phyloP scores from a whole-genome alignment of 2,329 filamentous ascomycete species.

The Stachybotrys echinatus region DNA sequence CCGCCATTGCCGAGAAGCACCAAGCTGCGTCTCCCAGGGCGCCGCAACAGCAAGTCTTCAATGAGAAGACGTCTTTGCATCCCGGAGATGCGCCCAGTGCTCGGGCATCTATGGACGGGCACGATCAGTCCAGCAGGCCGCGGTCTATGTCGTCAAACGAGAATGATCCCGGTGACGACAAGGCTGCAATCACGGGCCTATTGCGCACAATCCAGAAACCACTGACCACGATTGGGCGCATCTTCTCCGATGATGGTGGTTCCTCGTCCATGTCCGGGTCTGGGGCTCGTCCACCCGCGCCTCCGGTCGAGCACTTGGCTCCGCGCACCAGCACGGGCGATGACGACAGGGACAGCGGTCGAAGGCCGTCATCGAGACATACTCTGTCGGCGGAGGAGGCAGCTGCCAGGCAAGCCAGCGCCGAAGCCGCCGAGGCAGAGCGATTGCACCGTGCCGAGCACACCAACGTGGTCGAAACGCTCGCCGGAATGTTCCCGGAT shows the following conservation, averaged over 20 bases:
- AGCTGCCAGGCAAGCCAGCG: slow-evolving; percentile 83
- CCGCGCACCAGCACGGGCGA: slow-evolving; percentile 21
- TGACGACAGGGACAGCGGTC: slow-evolving; percentile 20
- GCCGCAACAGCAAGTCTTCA: slow-evolving; percentile 32
- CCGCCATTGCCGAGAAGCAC: slow-evolving; percentile 89
- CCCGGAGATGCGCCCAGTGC: slow-evolving; percentile 22
- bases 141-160: slow-evolving; percentile 49
- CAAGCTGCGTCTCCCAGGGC: slow-evolving; percentile 43
- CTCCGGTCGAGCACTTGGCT: slow-evolving; percentile 23
- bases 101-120: slow-evolving; percentile 36
- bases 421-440: slow-evolving; percentile 82
- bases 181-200: slow-evolving; percentile 76
- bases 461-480: slow-evolving; percentile 83
- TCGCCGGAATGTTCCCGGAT: slow-evolving; percentile 95
- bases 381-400: slow-evolving; percentile 74
- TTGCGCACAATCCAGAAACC: slow-evolving; percentile 88
- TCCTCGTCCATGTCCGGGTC: slow-evolving; percentile 24
- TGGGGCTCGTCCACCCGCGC: slow-evolving; percentile 19
- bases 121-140: slow-evolving; percentile 32
- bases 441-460: slow-evolving; percentile 81
- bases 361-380: slow-evolving; percentile 28
- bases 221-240: slow-evolving; percentile 84
- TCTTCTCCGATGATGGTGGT: slow-evolving; percentile 70
- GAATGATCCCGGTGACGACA: slow-evolving; percentile 58
- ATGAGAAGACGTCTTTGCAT: slow-evolving; percentile 34